Evolutionary conservation across 139 green algal genomes (phyloP).

Genomic region (Pycnococcus provasolii): DNA sequence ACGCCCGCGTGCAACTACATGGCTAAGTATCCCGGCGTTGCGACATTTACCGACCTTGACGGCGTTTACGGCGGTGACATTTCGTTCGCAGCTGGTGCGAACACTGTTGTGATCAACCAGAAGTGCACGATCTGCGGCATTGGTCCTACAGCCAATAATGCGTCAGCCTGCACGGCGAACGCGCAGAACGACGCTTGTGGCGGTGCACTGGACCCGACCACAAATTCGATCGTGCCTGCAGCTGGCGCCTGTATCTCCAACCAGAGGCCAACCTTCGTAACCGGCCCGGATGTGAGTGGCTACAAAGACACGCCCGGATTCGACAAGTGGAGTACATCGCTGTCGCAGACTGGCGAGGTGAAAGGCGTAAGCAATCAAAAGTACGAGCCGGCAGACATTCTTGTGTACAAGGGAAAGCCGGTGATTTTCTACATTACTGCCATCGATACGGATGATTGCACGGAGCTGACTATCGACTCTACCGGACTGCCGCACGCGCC

Average conservation of each 20-base stretch:
- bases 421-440: slow-evolving; percentile 15
- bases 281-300: background rate
- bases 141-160: background rate
- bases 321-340: background rate
- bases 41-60: slow-evolving; percentile 24
- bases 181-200: background rate
- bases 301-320: slow-evolving; percentile 9
- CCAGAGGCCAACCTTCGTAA: slow-evolving; percentile 1
- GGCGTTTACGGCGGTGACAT: slow-evolving; percentile 20
- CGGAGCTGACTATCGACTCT: slow-evolving; percentile 18
- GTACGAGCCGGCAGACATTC: background rate
- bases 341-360: background rate
- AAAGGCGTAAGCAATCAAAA: background rate
- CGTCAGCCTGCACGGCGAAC: slow-evolving; percentile 6
- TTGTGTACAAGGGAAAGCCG: slow-evolving; percentile 12
- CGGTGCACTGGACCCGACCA: too few relatives aligned
- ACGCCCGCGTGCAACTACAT: too few relatives aligned
- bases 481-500: background rate
- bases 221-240: background rate
- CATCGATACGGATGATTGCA: slow-evolving; percentile 22
- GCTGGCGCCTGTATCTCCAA: slow-evolving; percentile 11
- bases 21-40: slow-evolving; percentile 3
- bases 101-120: too few relatives aligned
- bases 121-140: slow-evolving; percentile 22
- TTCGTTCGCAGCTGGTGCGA: too few relatives aligned